Conservation (phyloP, 2,329 filamentous ascomycete species). For the Orbilia javanica region DNA sequence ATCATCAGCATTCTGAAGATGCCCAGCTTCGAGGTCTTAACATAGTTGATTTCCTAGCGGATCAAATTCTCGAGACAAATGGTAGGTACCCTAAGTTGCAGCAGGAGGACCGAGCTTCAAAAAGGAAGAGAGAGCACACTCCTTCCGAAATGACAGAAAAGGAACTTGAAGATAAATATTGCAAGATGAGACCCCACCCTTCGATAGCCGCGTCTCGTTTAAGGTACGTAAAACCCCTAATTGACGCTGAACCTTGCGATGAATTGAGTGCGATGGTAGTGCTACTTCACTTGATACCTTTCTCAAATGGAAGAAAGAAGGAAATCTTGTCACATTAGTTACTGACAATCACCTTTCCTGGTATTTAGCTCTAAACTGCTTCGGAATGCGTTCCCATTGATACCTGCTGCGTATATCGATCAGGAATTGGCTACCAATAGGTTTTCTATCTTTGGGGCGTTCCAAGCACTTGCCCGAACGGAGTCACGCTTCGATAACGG, state of each 20-base stretch:
- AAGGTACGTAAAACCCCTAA: slow-evolving; percentile 22
- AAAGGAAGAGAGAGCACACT: slow-evolving; percentile 64
- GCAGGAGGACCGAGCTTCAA: slow-evolving; percentile 65
- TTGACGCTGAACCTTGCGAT: slow-evolving; percentile 4
- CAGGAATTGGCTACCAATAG: slow-evolving; percentile 63
- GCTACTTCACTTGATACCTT: background rate
- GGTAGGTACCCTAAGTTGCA: slow-evolving; percentile 67
- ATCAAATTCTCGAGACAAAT: slow-evolving; percentile 66
- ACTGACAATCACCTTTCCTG: slow-evolving; percentile 33
- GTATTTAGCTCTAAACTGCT: slow-evolving; percentile 62
- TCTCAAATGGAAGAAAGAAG: background rate
- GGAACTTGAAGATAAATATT: slow-evolving; percentile 61
- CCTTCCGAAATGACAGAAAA: slow-evolving; percentile 61
- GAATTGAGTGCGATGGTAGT: slow-evolving; percentile 40
- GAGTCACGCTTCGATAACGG: slow-evolving; percentile 63
- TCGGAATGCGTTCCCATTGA: slow-evolving; percentile 64
- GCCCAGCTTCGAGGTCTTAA: slow-evolving; percentile 60
- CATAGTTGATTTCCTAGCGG: slow-evolving; percentile 65
- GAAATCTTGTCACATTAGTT: background rate
- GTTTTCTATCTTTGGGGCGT: slow-evolving; percentile 63
- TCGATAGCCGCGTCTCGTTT: slow-evolving; percentile 38
- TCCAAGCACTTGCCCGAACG: slow-evolving; percentile 64
- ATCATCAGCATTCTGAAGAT: slow-evolving; percentile 60
- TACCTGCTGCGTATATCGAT: slow-evolving; percentile 65
- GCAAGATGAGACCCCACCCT: slow-evolving; percentile 61